phyloP scores from a whole-genome alignment of 305 asterid species.

The Fraxinus xanthoxyloides region DNA sequence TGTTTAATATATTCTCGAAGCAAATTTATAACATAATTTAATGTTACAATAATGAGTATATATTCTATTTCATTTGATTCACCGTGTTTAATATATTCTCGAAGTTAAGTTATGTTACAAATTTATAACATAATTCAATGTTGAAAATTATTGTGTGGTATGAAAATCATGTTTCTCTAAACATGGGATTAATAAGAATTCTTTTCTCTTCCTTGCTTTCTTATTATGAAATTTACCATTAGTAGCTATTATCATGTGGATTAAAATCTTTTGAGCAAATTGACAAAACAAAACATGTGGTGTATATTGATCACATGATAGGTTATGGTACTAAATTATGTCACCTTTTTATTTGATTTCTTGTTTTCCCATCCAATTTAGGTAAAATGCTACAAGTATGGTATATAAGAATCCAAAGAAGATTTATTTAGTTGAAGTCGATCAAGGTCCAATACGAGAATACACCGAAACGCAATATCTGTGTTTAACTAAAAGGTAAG shows the following conservation, averaged over 20 bases:
- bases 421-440: neutral
- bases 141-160: neutral
- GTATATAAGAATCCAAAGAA: neutral
- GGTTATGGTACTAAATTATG: constrained; percentile 11
- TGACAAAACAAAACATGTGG: constrained; percentile 23
- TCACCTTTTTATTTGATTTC: constrained; percentile 10
- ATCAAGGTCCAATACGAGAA: too few relatives aligned
- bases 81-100: too few relatives aligned
- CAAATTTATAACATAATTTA: neutral
- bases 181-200: neutral
- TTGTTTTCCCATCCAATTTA: constrained; percentile 21
- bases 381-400: constrained; percentile 14
- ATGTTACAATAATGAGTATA: neutral
- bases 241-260: neutral
- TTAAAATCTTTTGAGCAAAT: neutral
- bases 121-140: neutral
- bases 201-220: neutral
- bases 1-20: too few relatives aligned
- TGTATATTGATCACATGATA: constrained; percentile 25
- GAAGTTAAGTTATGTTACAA: neutral
- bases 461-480: neutral
- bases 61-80: neutral
- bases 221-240: neutral
- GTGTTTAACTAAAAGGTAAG: neutral
- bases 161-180: neutral